Base-by-base conservation (phyloP, 1,139 yeast species). In the Suhomyces taliae region DNA sequence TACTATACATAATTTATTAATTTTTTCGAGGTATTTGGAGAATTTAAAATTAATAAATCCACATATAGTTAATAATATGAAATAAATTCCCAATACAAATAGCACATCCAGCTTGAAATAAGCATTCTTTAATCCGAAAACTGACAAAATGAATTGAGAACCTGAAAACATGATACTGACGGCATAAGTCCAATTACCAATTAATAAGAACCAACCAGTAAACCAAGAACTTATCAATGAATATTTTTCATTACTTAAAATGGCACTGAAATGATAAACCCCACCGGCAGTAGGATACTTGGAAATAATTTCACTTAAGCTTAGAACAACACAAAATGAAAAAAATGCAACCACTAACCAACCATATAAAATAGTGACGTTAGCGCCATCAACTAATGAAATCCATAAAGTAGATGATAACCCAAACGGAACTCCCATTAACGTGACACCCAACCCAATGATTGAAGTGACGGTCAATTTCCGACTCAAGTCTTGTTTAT, bases 351-450 rank as follows among this genome's bases (percentile, higher is more conserved):
- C 86, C 2, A 82, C 65, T 1, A 84, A 54, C 82, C 89, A 86
- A 0, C 93, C 93, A 64, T 83, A 81, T 39, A 86, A 66, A 42
- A 86, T 81, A 0, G 91, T 84, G 10, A 82, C 82, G 48, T 85
- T 85, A 0, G 89, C 89, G 7, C 93, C 93, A 62, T 85, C 87
- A 19, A 82, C 73, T 46, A 86, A 67, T 1, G 87, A 83, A 39
- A 85, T 84, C 64, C 85, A 81, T 58, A 86, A 70, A 0, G 90
- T 85, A 1, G 88, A 81, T 6, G 89, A 81, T 57, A 86, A 73
- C 1, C 91, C 90, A 60, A 86, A 76, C 0, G 90, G 91, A 0
- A 87, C 90, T 19, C 88, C 87, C 91, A 86, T 85, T 27, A 86
- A 66, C 2, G 90, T 83, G 60, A 85, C 85, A 1, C 93, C 90